Evolutionary conservation across 805 yeast species (phyloP).

Genomic region (Candida bentonensis): DNA sequence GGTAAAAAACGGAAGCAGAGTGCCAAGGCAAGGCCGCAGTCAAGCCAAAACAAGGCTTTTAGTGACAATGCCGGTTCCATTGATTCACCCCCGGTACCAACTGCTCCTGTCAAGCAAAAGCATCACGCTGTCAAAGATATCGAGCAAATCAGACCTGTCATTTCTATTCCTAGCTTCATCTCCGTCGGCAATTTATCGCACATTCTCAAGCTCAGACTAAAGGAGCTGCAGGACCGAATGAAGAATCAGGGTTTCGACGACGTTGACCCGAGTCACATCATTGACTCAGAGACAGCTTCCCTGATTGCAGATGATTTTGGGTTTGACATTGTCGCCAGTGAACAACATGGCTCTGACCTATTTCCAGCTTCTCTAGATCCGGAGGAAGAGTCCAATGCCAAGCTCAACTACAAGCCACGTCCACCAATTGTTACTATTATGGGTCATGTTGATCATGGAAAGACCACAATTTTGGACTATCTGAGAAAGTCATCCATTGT

Average conservation of each 20-base stretch:
- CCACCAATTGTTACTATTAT: slow-evolving; percentile 94
- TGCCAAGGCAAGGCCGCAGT: too few relatives aligned
- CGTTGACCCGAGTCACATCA: slow-evolving; percentile 51
- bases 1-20: too few relatives aligned
- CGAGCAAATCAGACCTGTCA: neutral
- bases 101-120: too few relatives aligned
- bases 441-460: slow-evolving; percentile 99
- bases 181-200: slow-evolving; percentile 71
- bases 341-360: slow-evolving; percentile 43
- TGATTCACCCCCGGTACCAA: too few relatives aligned
- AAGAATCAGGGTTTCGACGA: slow-evolving; percentile 63
- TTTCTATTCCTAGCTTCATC: slow-evolving; percentile 52
- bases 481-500: slow-evolving; percentile 77
- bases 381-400: slow-evolving; percentile 22
- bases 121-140: neutral
- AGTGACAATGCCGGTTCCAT: too few relatives aligned
- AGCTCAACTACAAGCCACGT: slow-evolving; percentile 36
- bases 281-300: slow-evolving; percentile 76
- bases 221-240: slow-evolving; percentile 43
- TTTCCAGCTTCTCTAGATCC: slow-evolving; percentile 39
- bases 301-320: slow-evolving; percentile 84
- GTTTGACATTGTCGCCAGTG: slow-evolving; percentile 41
- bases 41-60: too few relatives aligned
- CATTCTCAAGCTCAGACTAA: slow-evolving; percentile 50
- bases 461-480: slow-evolving; percentile 83